phyloP scores from a whole-genome alignment of 495 filamentous ascomycete genomes.

The Hypomontagnella submonticulosa region DNA sequence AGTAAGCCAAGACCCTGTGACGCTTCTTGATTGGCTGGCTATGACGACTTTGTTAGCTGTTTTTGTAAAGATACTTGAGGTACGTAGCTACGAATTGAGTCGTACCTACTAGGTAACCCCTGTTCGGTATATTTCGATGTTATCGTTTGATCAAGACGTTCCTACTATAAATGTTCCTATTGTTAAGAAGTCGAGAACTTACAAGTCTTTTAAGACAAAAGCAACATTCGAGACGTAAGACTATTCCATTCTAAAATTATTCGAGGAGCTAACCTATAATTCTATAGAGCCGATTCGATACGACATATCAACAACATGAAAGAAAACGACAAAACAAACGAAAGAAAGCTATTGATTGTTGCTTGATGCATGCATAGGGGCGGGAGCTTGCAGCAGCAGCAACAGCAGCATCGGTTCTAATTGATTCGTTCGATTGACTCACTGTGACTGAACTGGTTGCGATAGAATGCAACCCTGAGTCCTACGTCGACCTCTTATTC shows the following conservation, averaged over 20 bases:
- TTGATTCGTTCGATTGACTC: constrained; percentile 1
- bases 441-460: constrained; percentile 1
- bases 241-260: too few species aligned
- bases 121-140: too few species aligned
- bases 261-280: not conserved
- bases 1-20: constrained; percentile 36
- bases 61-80: constrained; percentile 21
- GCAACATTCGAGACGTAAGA: too few species aligned
- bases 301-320: not conserved
- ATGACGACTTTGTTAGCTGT: constrained; percentile 37
- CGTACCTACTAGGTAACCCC: not conserved
- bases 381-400: constrained; percentile 24
- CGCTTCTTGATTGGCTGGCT: constrained; percentile 27
- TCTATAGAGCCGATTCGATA: constrained; percentile 21
- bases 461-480: not conserved
- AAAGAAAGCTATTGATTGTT: constrained; percentile 19
- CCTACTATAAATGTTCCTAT: too few species aligned
- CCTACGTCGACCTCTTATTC: constrained; percentile 12
- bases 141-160: too few species aligned
- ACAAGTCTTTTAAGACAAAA: too few species aligned
- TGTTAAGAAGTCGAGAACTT: too few species aligned
- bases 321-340: constrained; percentile 5
- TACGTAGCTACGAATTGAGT: not conserved
- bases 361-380: constrained; percentile 21
- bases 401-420: too few species aligned